A percentile compares a stretch with the other conserved stretches of the same genome.
Evolutionary conservation across 305 asterid species (phyloP).

Genomic region (Caryopteris hybrid): DNA sequence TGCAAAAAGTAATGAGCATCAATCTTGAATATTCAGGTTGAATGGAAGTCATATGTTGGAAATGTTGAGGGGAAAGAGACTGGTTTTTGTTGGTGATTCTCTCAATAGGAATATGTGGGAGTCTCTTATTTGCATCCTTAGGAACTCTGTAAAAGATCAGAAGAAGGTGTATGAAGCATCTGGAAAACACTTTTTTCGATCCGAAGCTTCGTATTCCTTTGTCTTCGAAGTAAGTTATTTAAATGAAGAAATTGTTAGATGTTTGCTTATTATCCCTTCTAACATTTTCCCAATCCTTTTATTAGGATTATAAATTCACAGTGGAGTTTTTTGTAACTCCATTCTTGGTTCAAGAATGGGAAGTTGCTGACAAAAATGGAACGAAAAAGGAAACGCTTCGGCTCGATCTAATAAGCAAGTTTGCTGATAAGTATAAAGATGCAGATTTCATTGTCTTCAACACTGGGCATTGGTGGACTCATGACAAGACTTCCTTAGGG

Average conservation of each 20-base stretch:
- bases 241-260: not conserved
- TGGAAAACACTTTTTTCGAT: constrained; percentile 46
- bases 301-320: constrained; percentile 51
- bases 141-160: constrained; percentile 35
- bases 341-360: constrained; percentile 69
- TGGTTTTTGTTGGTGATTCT: constrained; percentile 68
- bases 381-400: constrained; percentile 58
- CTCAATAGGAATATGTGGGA: constrained; percentile 79
- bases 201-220: constrained; percentile 52
- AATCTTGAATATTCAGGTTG: constrained; percentile 36
- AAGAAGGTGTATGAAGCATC: constrained; percentile 49
- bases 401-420: constrained; percentile 45
- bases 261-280: not conserved
- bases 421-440: constrained; percentile 38
- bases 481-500: constrained; percentile 44
- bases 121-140: constrained; percentile 59
- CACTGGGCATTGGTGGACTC: constrained; percentile 63
- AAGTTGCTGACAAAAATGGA: constrained; percentile 31
- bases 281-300: not conserved
- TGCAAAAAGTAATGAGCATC: not conserved
- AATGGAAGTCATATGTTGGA: constrained; percentile 56
- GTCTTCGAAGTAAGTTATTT: constrained; percentile 41
- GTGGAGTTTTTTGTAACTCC: constrained; percentile 64
- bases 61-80: constrained; percentile 50
- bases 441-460: constrained; percentile 55